phyloP scores from a whole-genome alignment of 176 grass and related monocot genomes.

The Aegilops sharonensis region DNA sequence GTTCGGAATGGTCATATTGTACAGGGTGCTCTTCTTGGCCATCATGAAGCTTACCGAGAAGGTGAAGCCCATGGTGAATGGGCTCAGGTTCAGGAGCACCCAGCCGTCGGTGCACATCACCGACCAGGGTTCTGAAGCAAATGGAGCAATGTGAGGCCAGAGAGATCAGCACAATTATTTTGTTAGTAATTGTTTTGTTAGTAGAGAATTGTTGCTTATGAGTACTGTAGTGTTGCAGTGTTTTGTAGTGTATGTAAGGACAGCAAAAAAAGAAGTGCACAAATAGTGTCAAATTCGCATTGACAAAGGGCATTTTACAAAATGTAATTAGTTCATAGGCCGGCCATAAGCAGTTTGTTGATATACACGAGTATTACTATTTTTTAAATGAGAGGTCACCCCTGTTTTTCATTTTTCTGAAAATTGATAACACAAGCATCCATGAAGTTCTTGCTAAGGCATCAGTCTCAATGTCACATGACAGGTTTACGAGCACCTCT shows the following conservation, averaged over 20 bases:
- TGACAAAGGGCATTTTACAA: background rate
- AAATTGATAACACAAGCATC: too few relatives aligned
- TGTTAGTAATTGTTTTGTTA: background rate
- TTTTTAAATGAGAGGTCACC: too few relatives aligned
- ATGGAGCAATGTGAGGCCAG: background rate
- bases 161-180: background rate
- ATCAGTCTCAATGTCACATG: too few relatives aligned
- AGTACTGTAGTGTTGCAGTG: background rate
- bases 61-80: conserved; percentile 57
- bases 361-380: background rate
- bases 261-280: background rate
- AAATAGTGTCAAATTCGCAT: background rate
- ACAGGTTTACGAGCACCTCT: too few relatives aligned
- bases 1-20: conserved; percentile 65
- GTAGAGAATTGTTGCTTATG: background rate
- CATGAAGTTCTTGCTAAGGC: too few relatives aligned
- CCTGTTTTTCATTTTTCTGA: too few relatives aligned
- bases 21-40: conserved; percentile 60
- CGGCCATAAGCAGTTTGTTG: background rate
- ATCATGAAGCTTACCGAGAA: conserved; percentile 77
- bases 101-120: conserved; percentile 15
- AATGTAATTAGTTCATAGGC: background rate
- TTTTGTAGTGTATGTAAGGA: background rate
- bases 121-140: background rate
- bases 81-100: conserved; percentile 39